These are phyloP conservation scores for Geosmithia morbida DNA, from an alignment of 2,329 filamentous ascomycete genomes.

Conservation along the genomic window DNA sequence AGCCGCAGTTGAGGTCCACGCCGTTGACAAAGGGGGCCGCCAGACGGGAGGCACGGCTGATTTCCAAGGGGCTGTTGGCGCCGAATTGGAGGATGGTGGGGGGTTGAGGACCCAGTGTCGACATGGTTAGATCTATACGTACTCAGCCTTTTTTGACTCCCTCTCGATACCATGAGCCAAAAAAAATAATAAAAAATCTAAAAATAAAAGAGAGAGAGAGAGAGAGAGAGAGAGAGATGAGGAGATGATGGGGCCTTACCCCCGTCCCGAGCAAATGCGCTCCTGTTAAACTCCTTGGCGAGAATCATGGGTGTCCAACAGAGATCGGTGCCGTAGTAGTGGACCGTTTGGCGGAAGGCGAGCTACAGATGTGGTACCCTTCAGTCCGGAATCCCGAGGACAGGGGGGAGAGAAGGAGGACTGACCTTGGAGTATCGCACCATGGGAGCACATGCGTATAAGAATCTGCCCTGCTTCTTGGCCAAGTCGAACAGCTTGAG, in stretches of 20 bases:
- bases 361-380: slow-evolving; percentile 24
- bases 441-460: slow-evolving; percentile 53
- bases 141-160: no score
- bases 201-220: no score
- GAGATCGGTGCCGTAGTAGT: slow-evolving; percentile 49
- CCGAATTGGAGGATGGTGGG: slow-evolving; percentile 57
- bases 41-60: slow-evolving; percentile 46
- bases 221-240: no score
- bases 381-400: not conserved
- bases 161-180: no score
- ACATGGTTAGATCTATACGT: slow-evolving; percentile 43
- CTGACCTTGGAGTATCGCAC: slow-evolving; percentile 47
- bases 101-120: slow-evolving; percentile 33
- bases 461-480: slow-evolving; percentile 32
- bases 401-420: not conserved
- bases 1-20: slow-evolving; percentile 59
- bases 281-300: slow-evolving; percentile 55
- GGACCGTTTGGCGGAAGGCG: slow-evolving; percentile 53
- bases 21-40: slow-evolving; percentile 48
- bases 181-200: no score
- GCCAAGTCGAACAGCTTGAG: slow-evolving; percentile 44
- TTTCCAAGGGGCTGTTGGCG: slow-evolving; percentile 43
- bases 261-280: slow-evolving; percentile 41
- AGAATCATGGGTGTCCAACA: slow-evolving; percentile 62
- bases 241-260: no score